phyloP scores from a whole-genome alignment of 176 grass and related monocot species.

The Eragrostis nindensis region DNA sequence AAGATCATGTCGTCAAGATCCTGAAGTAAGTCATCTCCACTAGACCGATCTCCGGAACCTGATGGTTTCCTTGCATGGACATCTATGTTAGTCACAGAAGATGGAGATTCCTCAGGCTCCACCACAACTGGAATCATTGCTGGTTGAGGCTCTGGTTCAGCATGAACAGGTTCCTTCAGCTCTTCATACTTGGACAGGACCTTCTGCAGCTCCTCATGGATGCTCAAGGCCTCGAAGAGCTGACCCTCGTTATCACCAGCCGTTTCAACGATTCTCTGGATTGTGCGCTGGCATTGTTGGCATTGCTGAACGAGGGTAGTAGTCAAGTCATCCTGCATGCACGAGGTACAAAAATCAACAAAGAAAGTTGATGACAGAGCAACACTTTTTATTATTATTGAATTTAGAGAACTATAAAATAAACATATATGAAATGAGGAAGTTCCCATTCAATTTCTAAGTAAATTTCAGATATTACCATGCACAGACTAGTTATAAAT shows the following conservation, averaged over 20 bases:
- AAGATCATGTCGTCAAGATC: constrained; percentile 70
- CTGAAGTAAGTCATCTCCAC: constrained; percentile 53
- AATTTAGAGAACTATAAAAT: neutral
- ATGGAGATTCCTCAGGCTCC: constrained; percentile 70
- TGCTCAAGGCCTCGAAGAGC: constrained; percentile 81
- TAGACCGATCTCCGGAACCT: constrained; percentile 14
- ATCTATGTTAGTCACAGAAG: constrained; percentile 40
- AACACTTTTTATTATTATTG: neutral
- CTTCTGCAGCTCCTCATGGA: constrained; percentile 88
- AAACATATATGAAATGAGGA: neutral
- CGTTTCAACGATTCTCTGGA: constrained; percentile 78
- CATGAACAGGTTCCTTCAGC: constrained; percentile 58
- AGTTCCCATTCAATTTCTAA: neutral
- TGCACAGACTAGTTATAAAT: too few species aligned
- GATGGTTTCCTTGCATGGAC: constrained; percentile 40
- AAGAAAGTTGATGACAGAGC: neutral
- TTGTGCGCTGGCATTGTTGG: constrained; percentile 68
- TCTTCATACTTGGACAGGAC: constrained; percentile 80
- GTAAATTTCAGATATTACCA: constrained; percentile 16
- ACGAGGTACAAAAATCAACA: constrained; percentile 23
- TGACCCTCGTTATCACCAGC: constrained; percentile 69
- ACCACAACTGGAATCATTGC: constrained; percentile 78
- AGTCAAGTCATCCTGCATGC: constrained; percentile 83
- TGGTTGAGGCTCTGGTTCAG: constrained; percentile 66
- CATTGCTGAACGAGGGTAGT: constrained; percentile 87